Evolutionary conservation across 2,329 filamentous ascomycete genomes (phyloP), one percentile per base, ranked within the genome.

Genomic region (Nothopassalora personata): DNA sequence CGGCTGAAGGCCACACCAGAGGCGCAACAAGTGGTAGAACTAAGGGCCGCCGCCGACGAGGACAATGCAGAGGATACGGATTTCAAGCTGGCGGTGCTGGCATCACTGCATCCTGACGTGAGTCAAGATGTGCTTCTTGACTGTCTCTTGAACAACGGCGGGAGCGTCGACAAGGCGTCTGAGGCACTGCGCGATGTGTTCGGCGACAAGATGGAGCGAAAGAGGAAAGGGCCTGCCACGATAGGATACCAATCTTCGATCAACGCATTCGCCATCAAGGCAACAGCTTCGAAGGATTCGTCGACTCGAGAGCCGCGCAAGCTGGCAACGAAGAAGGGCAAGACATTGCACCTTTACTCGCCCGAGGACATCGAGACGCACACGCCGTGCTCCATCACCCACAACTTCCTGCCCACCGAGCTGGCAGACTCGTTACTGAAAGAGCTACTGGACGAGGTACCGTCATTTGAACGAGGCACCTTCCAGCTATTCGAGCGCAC

Each of bases 401-500:
- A 96, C 74, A 94, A 96, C 69, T 97, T 97, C 67, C 79, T 99
- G 0, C 86, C 90, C 0, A 31, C 80, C 0, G 79, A 86, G 1
- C 80, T 89, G 59, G 93, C 94, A 43, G 87, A 91, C 64, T 79
- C 81, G 0, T 79, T 99, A 11, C 78, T 97, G 0, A 72, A 74
- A 33, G 92, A 97, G 71, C 80, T 97, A 39, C 75, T 97, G 0
- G 75, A 81, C 1, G 91, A 97, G 74, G 81, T 88, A 0, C 77
- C 82, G 23, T 83, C 86, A 0, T 96, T 91, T 70, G 79, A 86
- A 53, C 84, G 81, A 63, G 83, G 84, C 27, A 86, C 84, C 0
- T 96, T 97, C 70, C 90, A 94, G 70, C 77, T 97, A 1, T 97
- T 97, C 72, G 91, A 96, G 58, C 88, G 87, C 61, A 85, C 93